Percentiles rank a stretch among this genome's conserved stretches.
Evolutionary conservation across 169 alveolate species (phyloP).

Genomic region (Cardiosporidium cionae): DNA sequence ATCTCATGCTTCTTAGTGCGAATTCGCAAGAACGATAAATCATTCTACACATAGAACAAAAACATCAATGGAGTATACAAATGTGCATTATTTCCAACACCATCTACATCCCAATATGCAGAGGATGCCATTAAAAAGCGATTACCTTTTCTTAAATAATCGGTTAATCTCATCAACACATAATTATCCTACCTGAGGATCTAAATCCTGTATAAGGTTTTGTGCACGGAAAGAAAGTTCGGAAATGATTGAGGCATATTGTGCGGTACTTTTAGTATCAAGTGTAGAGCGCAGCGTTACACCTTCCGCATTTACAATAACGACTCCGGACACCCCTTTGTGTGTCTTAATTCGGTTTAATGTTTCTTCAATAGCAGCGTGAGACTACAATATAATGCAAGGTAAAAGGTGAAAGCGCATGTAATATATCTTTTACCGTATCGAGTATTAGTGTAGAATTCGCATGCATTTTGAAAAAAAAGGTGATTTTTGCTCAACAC

Average conservation of each 20-base stretch:
- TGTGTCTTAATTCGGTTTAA: conserved; percentile 83
- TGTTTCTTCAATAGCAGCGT: conserved; percentile 82
- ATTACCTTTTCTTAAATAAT: not conserved
- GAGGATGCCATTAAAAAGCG: no score
- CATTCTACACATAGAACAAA: conserved; percentile 53
- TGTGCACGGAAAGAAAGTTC: conserved; percentile 67
- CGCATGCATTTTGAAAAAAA: no score
- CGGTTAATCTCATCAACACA: not conserved
- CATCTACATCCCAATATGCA: not conserved
- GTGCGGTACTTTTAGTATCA: conserved; percentile 54
- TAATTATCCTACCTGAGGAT: conserved; percentile 32
- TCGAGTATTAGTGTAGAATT: no score
- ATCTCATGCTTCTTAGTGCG: conserved; percentile 85
- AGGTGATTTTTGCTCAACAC: no score
- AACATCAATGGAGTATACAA: not conserved
- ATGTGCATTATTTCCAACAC: not conserved
- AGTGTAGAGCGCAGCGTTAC: conserved; percentile 55
- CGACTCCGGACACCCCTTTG: conserved; percentile 84
- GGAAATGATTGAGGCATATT: conserved; percentile 57
- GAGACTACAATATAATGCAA: not conserved
- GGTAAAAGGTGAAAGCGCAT: no score
- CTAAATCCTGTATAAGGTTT: conserved; percentile 72
- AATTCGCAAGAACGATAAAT: conserved; percentile 77
- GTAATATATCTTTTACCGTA: no score
- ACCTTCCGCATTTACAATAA: conserved; percentile 76